These are phyloP conservation scores for Whalleya microplaca DNA, from an alignment of 2,329 filamentous ascomycete species.

Conservation along the genomic window DNA sequence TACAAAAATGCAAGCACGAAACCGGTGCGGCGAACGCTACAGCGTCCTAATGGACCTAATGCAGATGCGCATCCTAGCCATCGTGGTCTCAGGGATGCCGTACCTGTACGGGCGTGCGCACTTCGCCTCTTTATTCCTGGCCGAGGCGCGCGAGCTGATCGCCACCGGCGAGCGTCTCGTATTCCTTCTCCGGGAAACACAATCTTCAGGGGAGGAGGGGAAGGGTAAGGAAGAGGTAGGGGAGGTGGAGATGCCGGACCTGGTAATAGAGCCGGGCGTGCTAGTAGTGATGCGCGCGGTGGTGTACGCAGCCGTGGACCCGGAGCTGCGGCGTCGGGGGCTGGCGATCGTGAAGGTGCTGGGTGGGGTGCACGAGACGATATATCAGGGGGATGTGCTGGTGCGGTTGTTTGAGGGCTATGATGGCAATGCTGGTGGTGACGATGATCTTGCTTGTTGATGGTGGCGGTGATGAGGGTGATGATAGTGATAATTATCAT, in stretches of 20 bases:
- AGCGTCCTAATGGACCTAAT: slow-evolving; percentile 4
- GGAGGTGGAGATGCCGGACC: not conserved
- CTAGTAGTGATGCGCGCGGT: slow-evolving; percentile 2
- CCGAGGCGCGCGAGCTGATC: not conserved
- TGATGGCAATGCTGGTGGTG: no score
- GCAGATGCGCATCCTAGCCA: not conserved
- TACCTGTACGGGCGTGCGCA: slow-evolving; percentile 1
- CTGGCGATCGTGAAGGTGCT: slow-evolving; percentile 3
- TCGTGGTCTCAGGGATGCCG: slow-evolving; percentile 4
- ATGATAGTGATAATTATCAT: no score
- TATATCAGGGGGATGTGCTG: slow-evolving; percentile 4
- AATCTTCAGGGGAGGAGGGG: no score
- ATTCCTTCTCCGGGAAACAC: no score
- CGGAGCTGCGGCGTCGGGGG: slow-evolving; percentile 1
- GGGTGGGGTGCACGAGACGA: slow-evolving; percentile 1
- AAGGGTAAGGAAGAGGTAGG: no score
- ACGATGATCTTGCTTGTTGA: no score
- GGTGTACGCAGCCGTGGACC: not conserved
- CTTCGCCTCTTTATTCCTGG: not conserved
- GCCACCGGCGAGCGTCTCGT: no score
- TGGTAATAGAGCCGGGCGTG: slow-evolving; percentile 7
- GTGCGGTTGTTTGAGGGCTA: not conserved
- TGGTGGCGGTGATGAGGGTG: no score
- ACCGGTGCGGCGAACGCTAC: not conserved
- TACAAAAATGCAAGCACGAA: no score